These are phyloP conservation scores for Macadamia integrifolia DNA, from an alignment of 164 flowering plant genomes.

Conservation along the genomic window DNA sequence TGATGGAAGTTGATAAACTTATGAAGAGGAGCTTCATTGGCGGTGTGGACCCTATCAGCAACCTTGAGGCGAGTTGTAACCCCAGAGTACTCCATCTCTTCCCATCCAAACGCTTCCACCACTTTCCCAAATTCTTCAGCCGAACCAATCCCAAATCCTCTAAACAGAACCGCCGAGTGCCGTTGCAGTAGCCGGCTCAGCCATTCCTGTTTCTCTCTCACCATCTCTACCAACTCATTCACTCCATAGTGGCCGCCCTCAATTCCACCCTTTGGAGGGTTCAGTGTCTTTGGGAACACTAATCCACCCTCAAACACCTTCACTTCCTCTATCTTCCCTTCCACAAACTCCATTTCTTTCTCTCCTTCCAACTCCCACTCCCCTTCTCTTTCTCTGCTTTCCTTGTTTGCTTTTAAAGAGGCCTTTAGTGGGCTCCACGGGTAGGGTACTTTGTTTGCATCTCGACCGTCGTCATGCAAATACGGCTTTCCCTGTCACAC, in stretches of 20 bases:
- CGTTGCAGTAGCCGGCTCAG: not conserved
- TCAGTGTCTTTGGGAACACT: too few relatives aligned
- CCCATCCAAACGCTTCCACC: conserved; percentile 4
- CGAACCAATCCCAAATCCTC: not conserved
- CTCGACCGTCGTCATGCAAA: too few relatives aligned
- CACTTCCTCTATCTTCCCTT: too few relatives aligned
- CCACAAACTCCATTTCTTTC: too few relatives aligned
- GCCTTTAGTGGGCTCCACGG: too few relatives aligned
- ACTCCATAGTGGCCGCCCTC: not conserved
- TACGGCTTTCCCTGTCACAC: too few relatives aligned
- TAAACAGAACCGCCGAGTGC: not conserved
- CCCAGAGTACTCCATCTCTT: not conserved
- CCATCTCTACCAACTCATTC: conserved; percentile 2
- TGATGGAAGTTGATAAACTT: conserved; percentile 7
- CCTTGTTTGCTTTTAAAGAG: too few relatives aligned
- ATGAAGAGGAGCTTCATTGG: conserved; percentile 1
- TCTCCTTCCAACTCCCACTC: too few relatives aligned
- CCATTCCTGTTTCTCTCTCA: conserved; percentile 1
- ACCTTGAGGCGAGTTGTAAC: not conserved
- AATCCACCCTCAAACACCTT: too few relatives aligned
- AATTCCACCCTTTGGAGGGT: too few relatives aligned
- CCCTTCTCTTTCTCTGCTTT: too few relatives aligned
- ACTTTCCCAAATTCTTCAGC: not conserved
- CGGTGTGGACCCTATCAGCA: not conserved
- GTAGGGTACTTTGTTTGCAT: too few relatives aligned